Percentiles rank a stretch among this genome's conserved stretches.
These are phyloP conservation scores for Lepraria neglecta DNA, from an alignment of 495 filamentous ascomycete genomes.

Conservation along the genomic window DNA sequence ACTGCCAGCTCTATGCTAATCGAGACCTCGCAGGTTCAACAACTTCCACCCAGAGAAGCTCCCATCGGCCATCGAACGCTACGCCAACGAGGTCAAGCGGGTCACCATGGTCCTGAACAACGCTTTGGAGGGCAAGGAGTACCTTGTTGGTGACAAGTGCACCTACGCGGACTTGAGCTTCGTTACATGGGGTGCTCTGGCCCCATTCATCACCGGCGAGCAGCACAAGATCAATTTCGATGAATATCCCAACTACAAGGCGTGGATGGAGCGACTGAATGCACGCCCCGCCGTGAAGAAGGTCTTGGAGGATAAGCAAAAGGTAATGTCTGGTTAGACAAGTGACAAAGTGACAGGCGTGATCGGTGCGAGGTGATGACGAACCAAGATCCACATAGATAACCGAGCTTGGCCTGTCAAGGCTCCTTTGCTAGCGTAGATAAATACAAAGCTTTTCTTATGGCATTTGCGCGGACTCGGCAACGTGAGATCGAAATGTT, in stretches of 20 bases:
- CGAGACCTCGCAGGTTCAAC: slow-evolving; percentile 33
- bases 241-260: slow-evolving; percentile 38
- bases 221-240: slow-evolving; percentile 29
- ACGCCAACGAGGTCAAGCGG: slow-evolving; percentile 53
- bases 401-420: too few relatives aligned
- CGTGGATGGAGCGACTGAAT: slow-evolving; percentile 42
- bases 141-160: slow-evolving; percentile 53
- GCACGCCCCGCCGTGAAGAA: slow-evolving; percentile 39
- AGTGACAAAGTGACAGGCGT: too few relatives aligned
- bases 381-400: too few relatives aligned
- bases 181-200: slow-evolving; percentile 43
- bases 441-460: too few relatives aligned
- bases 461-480: too few relatives aligned
- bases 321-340: slow-evolving; percentile 8
- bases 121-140: slow-evolving; percentile 46
- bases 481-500: too few relatives aligned
- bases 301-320: slow-evolving; percentile 35
- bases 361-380: too few relatives aligned
- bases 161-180: slow-evolving; percentile 57
- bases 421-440: too few relatives aligned
- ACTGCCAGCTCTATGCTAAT: neutral
- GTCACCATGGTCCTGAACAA: slow-evolving; percentile 54
- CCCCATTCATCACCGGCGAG: slow-evolving; percentile 22
- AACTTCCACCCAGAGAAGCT: slow-evolving; percentile 52
- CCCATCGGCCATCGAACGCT: slow-evolving; percentile 52